Base-by-base conservation (phyloP, 257 asterid genomes). In the Gentiana straminea region DNA sequence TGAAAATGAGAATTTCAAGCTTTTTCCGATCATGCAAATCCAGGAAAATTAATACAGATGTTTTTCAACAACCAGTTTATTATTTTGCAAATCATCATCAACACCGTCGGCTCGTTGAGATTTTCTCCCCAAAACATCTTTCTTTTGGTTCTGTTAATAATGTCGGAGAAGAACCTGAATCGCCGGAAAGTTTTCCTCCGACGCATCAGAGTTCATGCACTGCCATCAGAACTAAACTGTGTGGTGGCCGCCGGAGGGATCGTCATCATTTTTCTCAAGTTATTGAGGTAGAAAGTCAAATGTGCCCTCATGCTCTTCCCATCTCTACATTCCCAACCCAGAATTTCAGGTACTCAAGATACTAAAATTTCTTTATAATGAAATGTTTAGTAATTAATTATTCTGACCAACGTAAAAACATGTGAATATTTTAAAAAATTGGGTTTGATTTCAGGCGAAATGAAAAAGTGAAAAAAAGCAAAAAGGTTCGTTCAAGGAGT, bases 291-390 rank as follows among this genome's bases (percentile, higher is more conserved):
- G 77, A 63, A 43, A 83, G 86, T 32, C 81, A 70, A 9, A 76
- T 60, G 41, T 79, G 83, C 64, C 86, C 86, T 33, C 90, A 80
- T 9, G 79, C 59, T 1, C 70, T 84, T 24, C 90, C 86, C 48
- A 63, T 64, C 36, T 54, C 78, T 2, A 79, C 78, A 4, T 67
- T 67, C 41, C 54, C 68, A 52, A 37, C 59, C 65, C 60, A 2
- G 44, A 64, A 33, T 4, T 54, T 52, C 48, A 64, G 49, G 5
- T 51, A 35, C 48, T 51, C 32, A 41, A 7, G 13, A 57, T 34
- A 37, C 63, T 51, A 59, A 70, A 38, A 34, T 70, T 24, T 24
- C 24, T 24, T 24, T 24, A 24, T 24, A 24, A 24, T 0, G 24
- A 24, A 24, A 24, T 24, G 24, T 24, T 24, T 24, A 24, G 24